phyloP scores from a whole-genome alignment of 768 basidiomycete genomes.

The Xerocomus spinulosus region DNA sequence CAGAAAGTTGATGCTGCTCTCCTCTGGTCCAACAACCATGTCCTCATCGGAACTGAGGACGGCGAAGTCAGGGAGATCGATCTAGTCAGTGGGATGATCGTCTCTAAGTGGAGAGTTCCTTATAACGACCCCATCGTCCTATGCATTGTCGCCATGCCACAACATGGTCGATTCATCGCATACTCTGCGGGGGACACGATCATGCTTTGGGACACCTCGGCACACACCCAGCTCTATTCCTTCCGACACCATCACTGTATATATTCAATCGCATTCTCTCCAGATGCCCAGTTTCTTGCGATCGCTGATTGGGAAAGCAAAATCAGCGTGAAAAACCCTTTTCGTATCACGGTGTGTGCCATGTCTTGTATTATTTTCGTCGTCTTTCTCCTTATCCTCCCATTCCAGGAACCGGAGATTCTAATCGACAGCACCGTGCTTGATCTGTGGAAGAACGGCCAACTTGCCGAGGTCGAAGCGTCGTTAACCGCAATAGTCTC shows the following conservation, averaged over 20 bases:
- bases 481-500: background rate
- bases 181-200: background rate
- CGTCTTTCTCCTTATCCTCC: background rate
- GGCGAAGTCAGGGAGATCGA: background rate
- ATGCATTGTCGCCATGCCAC: background rate
- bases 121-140: background rate
- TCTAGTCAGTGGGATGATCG: background rate
- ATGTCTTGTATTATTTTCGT: background rate
- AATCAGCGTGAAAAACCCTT: background rate
- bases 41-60: background rate
- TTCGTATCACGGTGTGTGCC: background rate
- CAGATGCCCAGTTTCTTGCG: background rate
- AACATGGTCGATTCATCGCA: background rate
- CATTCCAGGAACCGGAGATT: background rate
- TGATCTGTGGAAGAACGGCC: background rate
- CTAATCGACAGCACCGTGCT: background rate
- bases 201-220: conserved; percentile 5
- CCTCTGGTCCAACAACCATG: background rate
- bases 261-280: background rate
- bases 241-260: background rate
- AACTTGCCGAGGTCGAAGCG: background rate
- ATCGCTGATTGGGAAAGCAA: background rate
- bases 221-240: background rate
- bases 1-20: too few species aligned
- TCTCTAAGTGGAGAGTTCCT: background rate